phyloP scores from a whole-genome alignment of 108 stramenopile genomes.

The Cyclotella atomus region DNA sequence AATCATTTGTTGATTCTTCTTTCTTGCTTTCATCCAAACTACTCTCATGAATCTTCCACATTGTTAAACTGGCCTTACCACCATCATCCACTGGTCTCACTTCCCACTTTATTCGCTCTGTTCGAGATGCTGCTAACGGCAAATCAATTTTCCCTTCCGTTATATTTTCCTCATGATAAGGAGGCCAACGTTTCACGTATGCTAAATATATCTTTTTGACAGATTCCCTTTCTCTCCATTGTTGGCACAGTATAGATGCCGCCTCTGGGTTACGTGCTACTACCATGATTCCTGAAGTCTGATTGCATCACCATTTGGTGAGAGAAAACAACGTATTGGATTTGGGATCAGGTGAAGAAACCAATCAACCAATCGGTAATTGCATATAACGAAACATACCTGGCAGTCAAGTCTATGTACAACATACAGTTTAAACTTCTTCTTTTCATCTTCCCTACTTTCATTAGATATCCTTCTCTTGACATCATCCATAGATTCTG shows the following conservation, averaged over 20 bases:
- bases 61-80: constrained; percentile 52
- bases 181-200: constrained; percentile 57
- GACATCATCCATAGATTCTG: constrained; percentile 12
- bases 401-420: constrained; percentile 84
- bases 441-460: background rate
- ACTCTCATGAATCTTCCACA: constrained; percentile 52
- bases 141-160: constrained; percentile 56
- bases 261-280: constrained; percentile 61
- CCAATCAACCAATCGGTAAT: background rate
- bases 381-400: constrained; percentile 18
- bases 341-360: no score
- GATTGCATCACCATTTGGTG: background rate
- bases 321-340: no score
- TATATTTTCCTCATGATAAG: constrained; percentile 40
- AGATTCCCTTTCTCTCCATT: constrained; percentile 64
- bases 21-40: background rate
- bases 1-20: background rate
- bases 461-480: background rate
- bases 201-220: constrained; percentile 70
- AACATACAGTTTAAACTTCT: constrained; percentile 41
- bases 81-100: constrained; percentile 37
- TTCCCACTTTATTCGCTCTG: constrained; percentile 73
- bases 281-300: constrained; percentile 79
- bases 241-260: constrained; percentile 59
- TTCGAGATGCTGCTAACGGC: constrained; percentile 47